Base-by-base conservation (phyloP, 192 early-diverging fungal species). In the Backusella liffmaniae region DNA sequence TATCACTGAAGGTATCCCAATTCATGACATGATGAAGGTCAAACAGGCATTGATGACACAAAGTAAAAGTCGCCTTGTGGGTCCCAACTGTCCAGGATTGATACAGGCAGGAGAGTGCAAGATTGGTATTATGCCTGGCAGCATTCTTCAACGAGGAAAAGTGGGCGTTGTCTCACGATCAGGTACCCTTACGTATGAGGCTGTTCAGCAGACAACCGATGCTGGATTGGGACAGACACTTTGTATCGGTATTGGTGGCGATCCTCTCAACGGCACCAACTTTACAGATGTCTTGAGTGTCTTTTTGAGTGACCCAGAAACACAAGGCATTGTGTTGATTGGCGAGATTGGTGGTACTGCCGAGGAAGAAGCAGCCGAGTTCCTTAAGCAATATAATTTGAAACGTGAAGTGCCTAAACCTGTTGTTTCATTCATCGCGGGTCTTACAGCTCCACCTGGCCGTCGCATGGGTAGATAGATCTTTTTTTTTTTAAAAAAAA, bases 51-150 rank as follows among this genome's bases (percentile, higher is more conserved):
- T 99, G 73, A 88, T 91, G 79, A 84, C 92, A 37, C 98, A 99
- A 87, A 86, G 86, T 83, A 97, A 96, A 88, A 92, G 96, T 46
- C 93, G 98, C 75, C 87, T 99, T 51, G 92, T 99, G 62, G 98
- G 97, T 41, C 98, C 98, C 80, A 99, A 98, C 94, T 99, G 98
- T 87, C 98, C 98, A 12, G 98, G 97, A 72, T 96, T 99, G 85
- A 99, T 99, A 87, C 92, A 92, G 34, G 96, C 96, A 10, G 93
- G 87, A 42, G 93, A 92, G 75, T 99, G 98, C 90, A 99, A 99
- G 90, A 98, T 99, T 74, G 98, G 98, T 71, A 99, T 99, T 84
- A 98, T 99, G 97, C 96, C 98, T 32, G 98, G 95, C 66, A 96
- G 97, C 83, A 99, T 99, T 83, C 95, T 99, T 90, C 90, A 88